A percentile compares a stretch with the other conserved stretches of the same genome.
phyloP scores from a whole-genome alignment of 805 yeast species.

The Debaryomyces castellii region DNA sequence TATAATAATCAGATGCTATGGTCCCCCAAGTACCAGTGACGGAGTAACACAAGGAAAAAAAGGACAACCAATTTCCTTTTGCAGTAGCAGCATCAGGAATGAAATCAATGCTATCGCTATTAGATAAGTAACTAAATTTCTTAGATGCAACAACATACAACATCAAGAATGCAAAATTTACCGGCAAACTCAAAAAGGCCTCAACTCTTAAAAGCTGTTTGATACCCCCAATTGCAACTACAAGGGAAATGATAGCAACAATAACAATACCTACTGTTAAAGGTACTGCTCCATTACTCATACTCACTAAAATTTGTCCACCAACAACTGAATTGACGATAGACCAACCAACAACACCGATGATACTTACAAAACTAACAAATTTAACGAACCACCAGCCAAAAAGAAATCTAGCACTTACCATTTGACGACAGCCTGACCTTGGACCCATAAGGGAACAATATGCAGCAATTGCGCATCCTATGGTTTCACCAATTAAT shows the following conservation, averaged over 20 bases:
- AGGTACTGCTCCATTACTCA: constrained; percentile 67
- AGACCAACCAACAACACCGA: constrained; percentile 92
- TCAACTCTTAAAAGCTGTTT: constrained; percentile 69
- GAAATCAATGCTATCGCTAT: constrained; percentile 28
- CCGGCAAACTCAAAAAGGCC: constrained; percentile 65
- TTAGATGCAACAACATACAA: constrained; percentile 62
- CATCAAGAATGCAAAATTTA: constrained; percentile 62
- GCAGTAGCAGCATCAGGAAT: constrained; percentile 35
- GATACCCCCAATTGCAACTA: constrained; percentile 78
- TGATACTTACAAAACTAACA: constrained; percentile 66
- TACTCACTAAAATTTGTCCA: constrained; percentile 72
- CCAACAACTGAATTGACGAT: constrained; percentile 87
- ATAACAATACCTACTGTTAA: constrained; percentile 73
- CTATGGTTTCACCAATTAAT: constrained; percentile 59
- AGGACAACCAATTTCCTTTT: constrained; percentile 69
- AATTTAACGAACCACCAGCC: constrained; percentile 86
- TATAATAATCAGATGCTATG: constrained; percentile 80
- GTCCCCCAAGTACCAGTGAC: constrained; percentile 90
- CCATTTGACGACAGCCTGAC: constrained; percentile 89
- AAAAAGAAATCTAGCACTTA: constrained; percentile 72
- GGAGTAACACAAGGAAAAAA: constrained; percentile 71
- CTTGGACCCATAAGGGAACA: constrained; percentile 87
- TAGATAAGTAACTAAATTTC: constrained; percentile 36
- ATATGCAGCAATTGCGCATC: constrained; percentile 77
- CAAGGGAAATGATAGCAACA: constrained; percentile 60